Evolutionary conservation across 176 grass and related monocot genomes (phyloP).

Genomic region (Rhynchospora breviuscula): DNA sequence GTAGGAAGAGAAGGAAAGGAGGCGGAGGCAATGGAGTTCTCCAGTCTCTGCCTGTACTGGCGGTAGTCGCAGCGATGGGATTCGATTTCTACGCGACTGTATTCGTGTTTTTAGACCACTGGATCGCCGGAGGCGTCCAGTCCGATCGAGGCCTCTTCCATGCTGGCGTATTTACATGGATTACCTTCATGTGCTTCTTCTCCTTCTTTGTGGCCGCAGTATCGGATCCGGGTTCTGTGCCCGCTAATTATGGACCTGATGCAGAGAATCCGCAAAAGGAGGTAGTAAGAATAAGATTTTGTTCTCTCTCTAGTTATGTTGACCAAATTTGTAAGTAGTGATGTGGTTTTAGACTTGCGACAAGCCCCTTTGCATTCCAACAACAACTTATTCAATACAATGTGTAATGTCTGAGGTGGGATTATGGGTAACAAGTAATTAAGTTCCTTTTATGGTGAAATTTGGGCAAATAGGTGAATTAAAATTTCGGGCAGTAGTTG

Average conservation of each 20-base stretch:
- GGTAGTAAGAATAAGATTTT: constrained; percentile 29
- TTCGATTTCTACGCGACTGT: constrained; percentile 71
- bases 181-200: constrained; percentile 52
- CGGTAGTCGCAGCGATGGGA: constrained; percentile 29
- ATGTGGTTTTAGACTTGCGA: too few relatives aligned
- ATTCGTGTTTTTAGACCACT: constrained; percentile 68
- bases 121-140: constrained; percentile 54
- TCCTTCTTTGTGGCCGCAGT: constrained; percentile 57
- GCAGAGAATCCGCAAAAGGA: constrained; percentile 52
- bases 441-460: background rate
- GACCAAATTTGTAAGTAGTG: background rate
- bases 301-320: background rate
- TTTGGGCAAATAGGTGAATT: background rate
- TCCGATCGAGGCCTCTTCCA: constrained; percentile 39
- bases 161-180: constrained; percentile 47
- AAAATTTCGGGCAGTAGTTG: background rate
- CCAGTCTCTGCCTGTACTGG: constrained; percentile 31
- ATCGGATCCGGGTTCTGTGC: constrained; percentile 57
- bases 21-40: constrained; percentile 29
- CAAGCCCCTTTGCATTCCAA: background rate
- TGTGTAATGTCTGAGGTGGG: too few relatives aligned
- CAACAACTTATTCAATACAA: too few relatives aligned
- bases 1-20: constrained; percentile 38
- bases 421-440: background rate
- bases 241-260: constrained; percentile 46